Evolutionary conservation across 441 rosid genomes (phyloP).

Genomic region (Populus hybrid): DNA sequence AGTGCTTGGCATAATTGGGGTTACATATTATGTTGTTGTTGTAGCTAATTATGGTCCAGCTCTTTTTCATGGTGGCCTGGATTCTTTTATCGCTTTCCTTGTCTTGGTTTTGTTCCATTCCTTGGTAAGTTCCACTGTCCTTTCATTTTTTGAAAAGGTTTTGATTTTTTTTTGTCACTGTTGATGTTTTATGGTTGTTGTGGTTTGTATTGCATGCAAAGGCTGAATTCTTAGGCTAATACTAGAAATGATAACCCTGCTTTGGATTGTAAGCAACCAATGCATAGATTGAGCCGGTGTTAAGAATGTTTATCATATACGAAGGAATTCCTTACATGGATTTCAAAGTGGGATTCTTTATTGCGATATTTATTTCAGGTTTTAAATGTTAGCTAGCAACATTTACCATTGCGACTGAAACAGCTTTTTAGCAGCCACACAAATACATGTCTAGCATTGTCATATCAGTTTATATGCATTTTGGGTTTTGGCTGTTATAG

Average conservation of each 20-base stretch:
- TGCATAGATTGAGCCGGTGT: not conserved
- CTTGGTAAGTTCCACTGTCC: conserved; percentile 39
- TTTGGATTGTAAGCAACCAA: not conserved
- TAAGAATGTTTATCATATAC: not conserved
- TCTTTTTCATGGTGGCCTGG: conserved; percentile 56
- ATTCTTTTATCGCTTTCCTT: conserved; percentile 39
- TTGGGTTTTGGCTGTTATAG: not conserved
- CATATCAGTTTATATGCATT: not conserved
- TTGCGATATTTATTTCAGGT: not conserved
- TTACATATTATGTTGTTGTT: conserved; percentile 65
- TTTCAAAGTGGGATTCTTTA: not conserved
- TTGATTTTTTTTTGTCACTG: not conserved
- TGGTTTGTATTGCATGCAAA: not conserved
- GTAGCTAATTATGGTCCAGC: conserved; percentile 56
- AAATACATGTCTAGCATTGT: not conserved
- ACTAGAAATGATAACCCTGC: not conserved
- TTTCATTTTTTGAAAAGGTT: not conserved
- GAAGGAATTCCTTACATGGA: not conserved
- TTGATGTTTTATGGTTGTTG: not conserved
- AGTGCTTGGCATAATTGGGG: conserved; percentile 62
- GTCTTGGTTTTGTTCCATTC: conserved; percentile 58
- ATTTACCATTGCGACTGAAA: not conserved
- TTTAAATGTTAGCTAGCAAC: not conserved
- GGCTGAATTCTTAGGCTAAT: not conserved
- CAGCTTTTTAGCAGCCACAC: not conserved